Base-by-base conservation (phyloP, 371 early-diverging fungal genomes). In the Batrachochytrium dendrobatidis region DNA sequence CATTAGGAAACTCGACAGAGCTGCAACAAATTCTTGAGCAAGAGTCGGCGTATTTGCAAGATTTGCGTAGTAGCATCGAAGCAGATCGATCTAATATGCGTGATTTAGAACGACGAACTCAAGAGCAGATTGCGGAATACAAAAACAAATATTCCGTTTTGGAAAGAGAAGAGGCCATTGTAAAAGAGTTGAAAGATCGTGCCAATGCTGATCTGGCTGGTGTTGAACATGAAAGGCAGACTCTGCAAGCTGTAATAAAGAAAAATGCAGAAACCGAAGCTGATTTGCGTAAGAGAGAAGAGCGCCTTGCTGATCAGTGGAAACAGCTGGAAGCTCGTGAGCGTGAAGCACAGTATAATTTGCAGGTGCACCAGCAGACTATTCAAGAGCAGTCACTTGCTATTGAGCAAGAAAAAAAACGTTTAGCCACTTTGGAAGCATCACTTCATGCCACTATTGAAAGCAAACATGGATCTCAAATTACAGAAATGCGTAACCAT, bases 21-120 rank as follows among this genome's bases (percentile, higher is more conserved):
- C 39, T 39, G 39, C 39, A 39, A n/a, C 39, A 39, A 15, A n/a
- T 39, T 39, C 39, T 39, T n/a, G 39, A 39, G 39, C 39, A 39
- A n/a, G 39, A 39, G 39, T 39, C 39, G 39, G 39, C 39, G 39
- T n/a, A 39, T n/a, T n/a, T 39, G 39, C 39, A 39, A n/a, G 15
- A 39, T 12, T n/a, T 15, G n/a, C 39, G 39, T n/a, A n/a, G 15
- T n/a, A 39, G 15, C 39, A 12, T 39, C n/a, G 39, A 39, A 15
- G 39, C 39, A 12, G 39, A 39, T 39, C 39, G 39, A 12, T 12
- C 39, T 39, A n/a, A 12, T 39, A 12, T 39, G 39, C 39, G 39
- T 39, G 39, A 39, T 12, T n/a, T 39, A 15, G 39, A 39, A n/a
- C 39, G 39, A 12, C 12, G n/a, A 39, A n/a, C 39, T n/a, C 39